Conservation (phyloP, 768 basidiomycete genomes). For the Daedaleopsis sinensis region DNA sequence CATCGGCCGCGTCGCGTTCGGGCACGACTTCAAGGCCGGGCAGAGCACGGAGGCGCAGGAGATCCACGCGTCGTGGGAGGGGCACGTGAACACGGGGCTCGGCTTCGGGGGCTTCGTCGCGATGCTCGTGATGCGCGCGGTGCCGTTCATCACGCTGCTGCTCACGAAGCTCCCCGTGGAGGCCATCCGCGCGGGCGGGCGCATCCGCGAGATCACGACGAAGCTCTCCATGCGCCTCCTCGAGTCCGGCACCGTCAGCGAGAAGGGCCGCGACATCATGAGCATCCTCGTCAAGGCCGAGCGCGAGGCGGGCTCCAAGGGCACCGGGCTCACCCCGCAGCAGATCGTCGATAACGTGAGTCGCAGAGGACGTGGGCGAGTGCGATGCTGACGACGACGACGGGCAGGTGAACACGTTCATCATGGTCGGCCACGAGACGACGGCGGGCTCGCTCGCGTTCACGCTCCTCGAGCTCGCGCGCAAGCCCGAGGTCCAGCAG, state of each 20-base stretch:
- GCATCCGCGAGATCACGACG: constrained; percentile 29
- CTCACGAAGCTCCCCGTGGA: constrained; percentile 27
- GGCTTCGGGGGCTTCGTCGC: constrained; percentile 24
- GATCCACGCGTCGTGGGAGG: constrained; percentile 32
- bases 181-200: constrained; percentile 31
- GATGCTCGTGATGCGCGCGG: constrained; percentile 29
- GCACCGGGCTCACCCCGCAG: constrained; percentile 17
- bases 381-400: too few relatives aligned
- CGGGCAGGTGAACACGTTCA: constrained; percentile 37
- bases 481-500: constrained; percentile 40
- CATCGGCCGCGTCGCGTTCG: constrained; percentile 41
- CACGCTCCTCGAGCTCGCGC: constrained; percentile 43
- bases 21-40: constrained; percentile 43
- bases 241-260: constrained; percentile 19
- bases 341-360: constrained; percentile 30
- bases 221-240: constrained; percentile 26
- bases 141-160: constrained; percentile 30
- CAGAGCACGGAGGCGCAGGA: constrained; percentile 31
- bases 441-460: constrained; percentile 40
- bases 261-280: constrained; percentile 25
- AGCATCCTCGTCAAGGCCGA: constrained; percentile 25
- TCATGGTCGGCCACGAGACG: constrained; percentile 47
- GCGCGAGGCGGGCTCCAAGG: constrained; percentile 6
- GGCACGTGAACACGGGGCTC: constrained; percentile 27
- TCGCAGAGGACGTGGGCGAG: constrained; percentile 2